Conservation (phyloP, 202 grass and related monocot genomes). For the Schoenoplectus tabernaemontani region DNA sequence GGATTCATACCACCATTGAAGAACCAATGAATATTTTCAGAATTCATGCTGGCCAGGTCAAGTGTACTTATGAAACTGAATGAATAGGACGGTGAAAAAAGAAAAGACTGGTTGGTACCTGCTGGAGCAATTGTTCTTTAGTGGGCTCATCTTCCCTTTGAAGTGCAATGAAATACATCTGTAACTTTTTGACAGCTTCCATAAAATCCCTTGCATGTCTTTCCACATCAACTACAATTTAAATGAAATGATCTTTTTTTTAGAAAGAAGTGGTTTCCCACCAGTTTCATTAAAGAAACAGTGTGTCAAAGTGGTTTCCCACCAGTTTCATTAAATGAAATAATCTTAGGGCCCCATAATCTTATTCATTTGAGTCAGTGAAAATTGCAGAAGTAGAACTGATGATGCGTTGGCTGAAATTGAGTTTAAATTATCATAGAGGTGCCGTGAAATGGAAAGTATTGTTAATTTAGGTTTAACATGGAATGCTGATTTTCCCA, state of each 20-base stretch:
- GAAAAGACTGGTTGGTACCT: conserved; percentile 41
- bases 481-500: background rate
- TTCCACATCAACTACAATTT: conserved; percentile 62
- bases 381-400: background rate
- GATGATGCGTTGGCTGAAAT: background rate
- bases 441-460: background rate
- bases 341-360: too few relatives aligned
- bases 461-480: background rate
- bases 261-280: too few relatives aligned
- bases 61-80: background rate
- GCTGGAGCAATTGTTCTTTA: conserved; percentile 59
- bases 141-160: conserved; percentile 69
- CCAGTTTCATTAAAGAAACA: too few relatives aligned
- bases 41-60: background rate
- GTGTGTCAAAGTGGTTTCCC: too few relatives aligned
- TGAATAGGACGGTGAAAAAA: background rate
- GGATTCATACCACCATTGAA: background rate
- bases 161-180: conserved; percentile 63
- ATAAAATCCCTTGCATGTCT: conserved; percentile 82
- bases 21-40: background rate
- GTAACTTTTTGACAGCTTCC: conserved; percentile 81
- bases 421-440: background rate
- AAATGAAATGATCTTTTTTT: too few relatives aligned
- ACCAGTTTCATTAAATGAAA: too few relatives aligned
- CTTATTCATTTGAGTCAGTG: background rate